Conservation (phyloP, 805 yeast genomes). For the Nematodospora valgi region DNA sequence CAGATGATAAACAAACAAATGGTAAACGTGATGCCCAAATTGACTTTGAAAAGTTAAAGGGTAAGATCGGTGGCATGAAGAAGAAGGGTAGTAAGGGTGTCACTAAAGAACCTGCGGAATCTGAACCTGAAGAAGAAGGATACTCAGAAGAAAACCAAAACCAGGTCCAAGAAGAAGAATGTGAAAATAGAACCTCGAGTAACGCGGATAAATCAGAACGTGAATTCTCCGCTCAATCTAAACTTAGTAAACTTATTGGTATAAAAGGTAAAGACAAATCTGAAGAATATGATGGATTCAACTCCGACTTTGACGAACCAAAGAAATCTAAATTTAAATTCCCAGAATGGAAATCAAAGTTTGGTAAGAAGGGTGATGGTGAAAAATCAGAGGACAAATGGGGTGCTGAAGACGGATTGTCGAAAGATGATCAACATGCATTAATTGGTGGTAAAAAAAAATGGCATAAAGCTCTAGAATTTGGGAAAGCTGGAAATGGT, state of each 20-base stretch:
- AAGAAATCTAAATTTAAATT: background rate
- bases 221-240: no score
- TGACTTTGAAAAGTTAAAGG: slow-evolving; percentile 1
- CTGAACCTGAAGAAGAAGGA: background rate
- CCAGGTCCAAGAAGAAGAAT: no score
- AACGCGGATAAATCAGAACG: no score
- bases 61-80: background rate
- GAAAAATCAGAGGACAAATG: slow-evolving; percentile 2
- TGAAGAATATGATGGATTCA: background rate
- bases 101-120: background rate
- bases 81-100: background rate
- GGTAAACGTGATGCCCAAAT: slow-evolving; percentile 1
- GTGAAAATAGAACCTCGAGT: no score
- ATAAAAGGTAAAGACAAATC: background rate
- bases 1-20: background rate
- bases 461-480: background rate
- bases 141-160: no score
- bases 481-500: slow-evolving; percentile 1
- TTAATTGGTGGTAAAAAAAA: background rate
- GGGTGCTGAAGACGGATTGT: slow-evolving; percentile 1
- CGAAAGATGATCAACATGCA: background rate
- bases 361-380: background rate
- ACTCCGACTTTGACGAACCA: slow-evolving; percentile 1
- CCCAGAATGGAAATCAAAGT: background rate
- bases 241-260: no score